A percentile compares a stretch with the other conserved stretches of the same genome.
Conservation (phyloP, 768 basidiomycete genomes). For the Amanita inopinata region DNA sequence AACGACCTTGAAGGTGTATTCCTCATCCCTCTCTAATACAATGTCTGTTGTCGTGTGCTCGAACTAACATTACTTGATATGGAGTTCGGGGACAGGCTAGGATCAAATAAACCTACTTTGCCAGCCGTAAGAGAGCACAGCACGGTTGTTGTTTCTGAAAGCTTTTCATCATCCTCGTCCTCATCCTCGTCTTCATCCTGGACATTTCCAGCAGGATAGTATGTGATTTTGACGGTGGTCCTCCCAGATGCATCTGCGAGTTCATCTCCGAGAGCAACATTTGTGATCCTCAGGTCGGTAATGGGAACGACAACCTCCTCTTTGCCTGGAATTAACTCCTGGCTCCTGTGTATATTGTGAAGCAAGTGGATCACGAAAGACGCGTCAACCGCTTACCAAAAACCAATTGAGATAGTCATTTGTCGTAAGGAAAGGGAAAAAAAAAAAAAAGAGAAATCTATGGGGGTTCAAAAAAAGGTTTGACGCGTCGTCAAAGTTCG, state of each 20-base stretch:
- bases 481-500: slow-evolving; percentile 6
- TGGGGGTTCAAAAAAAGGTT: slow-evolving; percentile 16
- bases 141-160: slow-evolving; percentile 34
- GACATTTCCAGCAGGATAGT: slow-evolving; percentile 37
- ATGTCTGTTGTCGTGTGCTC: slow-evolving; percentile 70
- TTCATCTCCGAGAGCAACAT: slow-evolving; percentile 70
- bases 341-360: slow-evolving; percentile 39
- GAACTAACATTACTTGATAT: slow-evolving; percentile 34
- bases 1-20: slow-evolving; percentile 57
- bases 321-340: slow-evolving; percentile 47
- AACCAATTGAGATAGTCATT: slow-evolving; percentile 54
- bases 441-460: slow-evolving; percentile 13
- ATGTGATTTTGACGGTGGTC: slow-evolving; percentile 60
- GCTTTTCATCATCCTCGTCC: slow-evolving; percentile 22
- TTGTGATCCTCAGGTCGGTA: slow-evolving; percentile 71
- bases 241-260: slow-evolving; percentile 51
- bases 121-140: slow-evolving; percentile 77
- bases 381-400: slow-evolving; percentile 45
- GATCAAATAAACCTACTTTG: slow-evolving; percentile 40
- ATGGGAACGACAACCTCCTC: slow-evolving; percentile 47
- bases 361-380: slow-evolving; percentile 10
- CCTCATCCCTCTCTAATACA: slow-evolving; percentile 55
- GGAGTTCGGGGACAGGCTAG: not conserved
- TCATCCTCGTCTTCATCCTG: slow-evolving; percentile 29
- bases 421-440: slow-evolving; percentile 12